Evolutionary conservation across 208 protist genomes (phyloP).

Genomic region (Phytomonas sp.): DNA sequence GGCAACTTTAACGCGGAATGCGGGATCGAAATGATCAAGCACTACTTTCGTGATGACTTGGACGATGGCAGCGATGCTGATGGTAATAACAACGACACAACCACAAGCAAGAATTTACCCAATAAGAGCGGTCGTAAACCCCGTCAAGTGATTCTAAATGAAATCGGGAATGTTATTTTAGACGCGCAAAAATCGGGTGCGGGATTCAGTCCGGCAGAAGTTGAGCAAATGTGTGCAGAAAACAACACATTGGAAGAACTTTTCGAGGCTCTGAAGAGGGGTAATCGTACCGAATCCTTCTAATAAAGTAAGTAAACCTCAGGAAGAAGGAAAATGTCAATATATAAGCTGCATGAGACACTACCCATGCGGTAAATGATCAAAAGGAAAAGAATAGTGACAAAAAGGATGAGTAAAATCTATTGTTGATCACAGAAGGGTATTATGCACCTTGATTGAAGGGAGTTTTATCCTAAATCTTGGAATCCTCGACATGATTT

Average conservation of each 20-base stretch:
- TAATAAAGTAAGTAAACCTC: conserved; percentile 13
- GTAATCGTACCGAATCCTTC: conserved; percentile 47
- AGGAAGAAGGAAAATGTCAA: conserved; percentile 1
- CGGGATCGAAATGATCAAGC: conserved; percentile 64
- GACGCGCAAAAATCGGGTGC: conserved; percentile 9
- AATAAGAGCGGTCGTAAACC: neutral
- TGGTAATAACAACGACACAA: neutral
- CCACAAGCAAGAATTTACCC: neutral
- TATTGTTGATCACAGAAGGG: neutral
- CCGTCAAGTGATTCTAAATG: conserved; percentile 10
- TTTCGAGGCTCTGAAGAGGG: conserved; percentile 35
- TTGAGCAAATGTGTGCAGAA: conserved; percentile 85
- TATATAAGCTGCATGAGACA: neutral
- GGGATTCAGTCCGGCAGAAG: conserved; percentile 68
- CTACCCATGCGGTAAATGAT: neutral
- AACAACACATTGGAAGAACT: conserved; percentile 66
- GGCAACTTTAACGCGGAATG: conserved; percentile 61
- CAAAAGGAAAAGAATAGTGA: conserved; percentile 1
- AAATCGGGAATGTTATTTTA: conserved; percentile 11
- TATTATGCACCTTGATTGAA: neutral
- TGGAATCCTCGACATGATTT: neutral
- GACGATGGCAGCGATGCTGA: neutral
- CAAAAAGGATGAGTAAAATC: neutral
- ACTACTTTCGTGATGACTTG: conserved; percentile 41
- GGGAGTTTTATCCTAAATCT: neutral